These are phyloP conservation scores for Skeletonema tropicum DNA, from an alignment of 108 stramenopile genomes.

Conservation along the genomic window DNA sequence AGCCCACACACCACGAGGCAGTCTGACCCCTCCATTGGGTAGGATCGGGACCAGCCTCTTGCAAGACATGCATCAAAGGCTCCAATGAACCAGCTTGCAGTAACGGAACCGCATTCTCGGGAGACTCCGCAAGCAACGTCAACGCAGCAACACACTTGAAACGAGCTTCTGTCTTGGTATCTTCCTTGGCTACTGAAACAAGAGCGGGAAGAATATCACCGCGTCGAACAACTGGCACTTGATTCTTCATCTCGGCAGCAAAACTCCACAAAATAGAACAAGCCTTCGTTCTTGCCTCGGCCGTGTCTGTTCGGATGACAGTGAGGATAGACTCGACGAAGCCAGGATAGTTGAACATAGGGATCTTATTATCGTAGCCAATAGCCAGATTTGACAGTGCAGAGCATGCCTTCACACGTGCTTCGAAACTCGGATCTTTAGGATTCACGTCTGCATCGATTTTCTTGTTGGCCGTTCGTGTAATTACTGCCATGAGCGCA, in stretches of 20 bases:
- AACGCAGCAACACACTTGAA: slow-evolving; percentile 93
- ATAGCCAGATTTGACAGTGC: slow-evolving; percentile 89
- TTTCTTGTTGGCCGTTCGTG: slow-evolving; percentile 53
- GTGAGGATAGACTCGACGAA: slow-evolving; percentile 87
- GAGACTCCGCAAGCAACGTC: slow-evolving; percentile 83
- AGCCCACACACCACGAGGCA: slow-evolving; percentile 93
- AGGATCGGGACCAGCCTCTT: slow-evolving; percentile 90
- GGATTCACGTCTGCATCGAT: slow-evolving; percentile 49
- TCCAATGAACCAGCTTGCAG: slow-evolving; percentile 76
- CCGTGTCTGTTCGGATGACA: slow-evolving; percentile 85
- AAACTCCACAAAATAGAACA: slow-evolving; percentile 93
- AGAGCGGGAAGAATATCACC: slow-evolving; percentile 88
- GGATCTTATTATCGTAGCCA: slow-evolving; percentile 94
- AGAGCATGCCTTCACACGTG: slow-evolving; percentile 89
- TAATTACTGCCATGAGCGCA: slow-evolving; percentile 87
- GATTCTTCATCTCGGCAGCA: slow-evolving; percentile 93
- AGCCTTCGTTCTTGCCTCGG: slow-evolving; percentile 89
- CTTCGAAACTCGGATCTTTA: slow-evolving; percentile 67
- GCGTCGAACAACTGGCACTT: slow-evolving; percentile 85
- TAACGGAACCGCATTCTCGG: slow-evolving; percentile 87
- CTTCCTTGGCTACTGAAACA: slow-evolving; percentile 87
- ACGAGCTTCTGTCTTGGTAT: slow-evolving; percentile 85
- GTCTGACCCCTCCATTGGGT: slow-evolving; percentile 94
- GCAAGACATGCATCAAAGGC: slow-evolving; percentile 88
- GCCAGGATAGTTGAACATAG: slow-evolving; percentile 90